A percentile compares a stretch with the other conserved stretches of the same genome.
These are phyloP conservation scores for Gossypium turneri DNA, from an alignment of 345 rosid genomes.

Conservation along the genomic window DNA sequence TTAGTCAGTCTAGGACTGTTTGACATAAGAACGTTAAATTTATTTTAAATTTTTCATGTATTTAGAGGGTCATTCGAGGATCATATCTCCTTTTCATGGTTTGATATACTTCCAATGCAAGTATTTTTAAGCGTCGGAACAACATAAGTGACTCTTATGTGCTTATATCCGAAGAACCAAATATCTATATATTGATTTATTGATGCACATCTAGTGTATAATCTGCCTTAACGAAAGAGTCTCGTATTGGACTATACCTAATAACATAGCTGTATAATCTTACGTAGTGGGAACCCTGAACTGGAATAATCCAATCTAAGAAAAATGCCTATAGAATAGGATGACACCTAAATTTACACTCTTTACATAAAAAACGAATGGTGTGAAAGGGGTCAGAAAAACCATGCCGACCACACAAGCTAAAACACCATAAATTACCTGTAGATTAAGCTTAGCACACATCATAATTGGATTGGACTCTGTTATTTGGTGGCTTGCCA, in stretches of 20 bases:
- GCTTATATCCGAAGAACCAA: background rate
- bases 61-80: no score
- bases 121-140: background rate
- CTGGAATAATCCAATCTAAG: slow-evolving; percentile 1
- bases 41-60: no score
- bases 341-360: background rate
- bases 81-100: background rate
- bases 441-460: slow-evolving; percentile 42
- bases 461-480: slow-evolving; percentile 58
- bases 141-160: background rate
- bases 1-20: no score
- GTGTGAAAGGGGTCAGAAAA: slow-evolving; percentile 53
- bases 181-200: background rate
- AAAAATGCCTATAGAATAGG: background rate
- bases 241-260: background rate
- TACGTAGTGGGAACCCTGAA: background rate
- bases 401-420: slow-evolving; percentile 50
- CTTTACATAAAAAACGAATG: slow-evolving; percentile 25
- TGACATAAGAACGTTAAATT: no score
- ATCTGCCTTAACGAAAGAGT: slow-evolving; percentile 3
- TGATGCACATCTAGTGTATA: background rate
- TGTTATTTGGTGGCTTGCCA: slow-evolving; percentile 78
- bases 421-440: slow-evolving; percentile 29
- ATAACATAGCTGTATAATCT: slow-evolving; percentile 2
- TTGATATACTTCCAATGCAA: background rate